Percentiles rank a stretch among this genome's conserved stretches.
phyloP scores from a whole-genome alignment of 129 eudicot genomes.

The Tagetes erecta region DNA sequence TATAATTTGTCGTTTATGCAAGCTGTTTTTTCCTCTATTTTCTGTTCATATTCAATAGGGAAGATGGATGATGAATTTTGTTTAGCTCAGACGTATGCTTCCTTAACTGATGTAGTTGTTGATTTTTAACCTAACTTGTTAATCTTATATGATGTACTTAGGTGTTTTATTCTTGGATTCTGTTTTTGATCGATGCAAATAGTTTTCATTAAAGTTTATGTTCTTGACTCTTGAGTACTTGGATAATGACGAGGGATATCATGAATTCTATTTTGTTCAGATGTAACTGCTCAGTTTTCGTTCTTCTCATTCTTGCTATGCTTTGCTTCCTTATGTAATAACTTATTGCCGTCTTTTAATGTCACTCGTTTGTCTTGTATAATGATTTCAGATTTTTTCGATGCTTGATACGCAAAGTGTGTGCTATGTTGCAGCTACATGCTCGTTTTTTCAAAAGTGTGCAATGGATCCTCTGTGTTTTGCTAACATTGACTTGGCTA shows the following conservation, averaged over 20 bases:
- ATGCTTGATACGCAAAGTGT: constrained; percentile 77
- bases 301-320: neutral
- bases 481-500: constrained; percentile 69
- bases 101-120: neutral
- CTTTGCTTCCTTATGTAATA: constrained; percentile 17
- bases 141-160: neutral
- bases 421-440: constrained; percentile 69
- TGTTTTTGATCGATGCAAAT: neutral
- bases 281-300: neutral
- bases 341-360: neutral
- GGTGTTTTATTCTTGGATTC: neutral
- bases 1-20: neutral
- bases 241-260: neutral
- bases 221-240: neutral
- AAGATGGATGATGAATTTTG: neutral
- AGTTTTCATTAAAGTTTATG: neutral
- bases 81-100: neutral
- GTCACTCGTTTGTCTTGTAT: constrained; percentile 8
- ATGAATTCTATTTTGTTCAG: neutral
- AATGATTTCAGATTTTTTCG: constrained; percentile 58
- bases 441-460: constrained; percentile 73
- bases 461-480: constrained; percentile 77
- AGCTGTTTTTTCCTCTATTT: neutral
- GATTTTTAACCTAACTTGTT: neutral
- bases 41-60: neutral